Percentiles rank a stretch among this genome's conserved stretches.
phyloP scores from a whole-genome alignment of 106 monocot species.

The Amphibolis antarctica region DNA sequence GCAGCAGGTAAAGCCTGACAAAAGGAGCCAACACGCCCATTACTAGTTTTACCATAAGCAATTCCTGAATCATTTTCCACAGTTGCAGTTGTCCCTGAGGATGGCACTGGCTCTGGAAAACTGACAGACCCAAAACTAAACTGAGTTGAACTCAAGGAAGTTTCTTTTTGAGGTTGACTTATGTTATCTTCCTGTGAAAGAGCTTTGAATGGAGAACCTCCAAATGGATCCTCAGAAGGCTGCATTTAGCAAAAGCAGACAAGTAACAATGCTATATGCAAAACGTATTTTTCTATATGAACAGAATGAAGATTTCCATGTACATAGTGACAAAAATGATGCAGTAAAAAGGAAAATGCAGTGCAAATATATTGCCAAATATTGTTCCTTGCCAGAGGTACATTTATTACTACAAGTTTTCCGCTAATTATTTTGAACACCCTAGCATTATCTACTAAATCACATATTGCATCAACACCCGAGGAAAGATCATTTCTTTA shows the following conservation, averaged over 20 bases:
- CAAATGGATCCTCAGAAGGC: slow-evolving; percentile 67
- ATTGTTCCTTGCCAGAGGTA: too few relatives aligned
- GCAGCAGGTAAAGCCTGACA: not conserved
- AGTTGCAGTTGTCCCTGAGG: not conserved
- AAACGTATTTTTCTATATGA: too few relatives aligned
- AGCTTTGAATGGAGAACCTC: slow-evolving; percentile 67
- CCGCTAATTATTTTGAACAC: too few relatives aligned
- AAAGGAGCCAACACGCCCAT: slow-evolving; percentile 8
- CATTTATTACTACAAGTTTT: too few relatives aligned
- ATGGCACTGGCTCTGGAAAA: slow-evolving; percentile 6
- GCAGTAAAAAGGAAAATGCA: too few relatives aligned
- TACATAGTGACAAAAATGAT: too few relatives aligned
- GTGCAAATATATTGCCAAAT: too few relatives aligned
- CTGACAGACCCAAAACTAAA: slow-evolving; percentile 2
- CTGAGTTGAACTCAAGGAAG: not conserved
- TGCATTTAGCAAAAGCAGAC: slow-evolving; percentile 7
- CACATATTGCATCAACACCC: too few relatives aligned
- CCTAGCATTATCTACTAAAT: too few relatives aligned
- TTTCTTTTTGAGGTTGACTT: slow-evolving; percentile 14
- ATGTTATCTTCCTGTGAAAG: slow-evolving; percentile 21
- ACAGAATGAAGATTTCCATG: too few relatives aligned
- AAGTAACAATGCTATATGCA: too few relatives aligned
- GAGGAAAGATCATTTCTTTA: too few relatives aligned
- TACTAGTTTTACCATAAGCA: slow-evolving; percentile 40
- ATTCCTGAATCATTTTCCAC: slow-evolving; percentile 22